phyloP scores from a whole-genome alignment of 805 yeast species.

The Suhomyces sp. region DNA sequence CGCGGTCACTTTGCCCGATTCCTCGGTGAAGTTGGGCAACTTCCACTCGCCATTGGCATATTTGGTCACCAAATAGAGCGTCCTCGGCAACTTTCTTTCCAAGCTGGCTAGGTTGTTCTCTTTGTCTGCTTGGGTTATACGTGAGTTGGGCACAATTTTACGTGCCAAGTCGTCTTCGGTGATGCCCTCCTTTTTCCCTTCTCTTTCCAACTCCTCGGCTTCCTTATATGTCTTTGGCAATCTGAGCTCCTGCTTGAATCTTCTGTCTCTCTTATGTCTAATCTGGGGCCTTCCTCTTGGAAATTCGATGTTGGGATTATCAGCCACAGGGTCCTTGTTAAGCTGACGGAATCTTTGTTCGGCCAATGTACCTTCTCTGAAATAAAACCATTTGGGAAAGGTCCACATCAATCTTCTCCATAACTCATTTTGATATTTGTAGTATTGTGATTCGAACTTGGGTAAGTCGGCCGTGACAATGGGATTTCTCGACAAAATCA shows the following conservation, averaged over 20 bases:
- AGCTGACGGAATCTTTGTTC: slow-evolving; percentile 75
- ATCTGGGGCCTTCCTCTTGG: slow-evolving; percentile 84
- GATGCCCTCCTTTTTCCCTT: slow-evolving; percentile 8
- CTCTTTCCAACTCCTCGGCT: slow-evolving; percentile 21
- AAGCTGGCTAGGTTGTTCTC: slow-evolving; percentile 59
- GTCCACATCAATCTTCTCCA: slow-evolving; percentile 96
- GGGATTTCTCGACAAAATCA: slow-evolving; percentile 78
- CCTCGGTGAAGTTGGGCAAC: slow-evolving; percentile 68
- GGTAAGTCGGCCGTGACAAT: slow-evolving; percentile 75
- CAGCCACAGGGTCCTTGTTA: slow-evolving; percentile 71
- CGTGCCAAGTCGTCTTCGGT: slow-evolving; percentile 54
- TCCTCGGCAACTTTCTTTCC: slow-evolving; percentile 75
- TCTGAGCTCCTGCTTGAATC: slow-evolving; percentile 72
- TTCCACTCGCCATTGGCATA: slow-evolving; percentile 53
- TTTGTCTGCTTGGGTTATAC: slow-evolving; percentile 76
- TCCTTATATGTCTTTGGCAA: slow-evolving; percentile 64
- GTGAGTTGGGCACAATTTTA: slow-evolving; percentile 66
- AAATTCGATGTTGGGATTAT: slow-evolving; percentile 73
- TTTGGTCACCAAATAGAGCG: slow-evolving; percentile 72
- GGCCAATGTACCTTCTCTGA: slow-evolving; percentile 82
- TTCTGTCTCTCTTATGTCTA: slow-evolving; percentile 84
- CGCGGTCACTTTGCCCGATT: slow-evolving; percentile 37
- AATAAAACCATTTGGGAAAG: slow-evolving; percentile 90
- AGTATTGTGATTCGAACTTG: slow-evolving; percentile 70
- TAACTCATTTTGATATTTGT: slow-evolving; percentile 78